phyloP scores from a whole-genome alignment of 371 early-diverging fungal species.

The Mucor mucedo region DNA sequence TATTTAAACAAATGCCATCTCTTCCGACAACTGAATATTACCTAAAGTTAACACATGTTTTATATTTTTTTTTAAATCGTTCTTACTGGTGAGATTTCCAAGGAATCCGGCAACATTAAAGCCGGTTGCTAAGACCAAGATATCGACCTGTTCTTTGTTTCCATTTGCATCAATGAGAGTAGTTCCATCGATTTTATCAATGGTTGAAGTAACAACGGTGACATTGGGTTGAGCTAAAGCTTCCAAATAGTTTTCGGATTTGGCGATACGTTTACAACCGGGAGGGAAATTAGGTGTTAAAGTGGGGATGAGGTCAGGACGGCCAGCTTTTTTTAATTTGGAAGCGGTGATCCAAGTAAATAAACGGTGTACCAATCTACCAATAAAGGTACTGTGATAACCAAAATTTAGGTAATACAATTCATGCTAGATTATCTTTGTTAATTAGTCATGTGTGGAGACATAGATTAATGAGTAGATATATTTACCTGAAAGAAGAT shows the following conservation, averaged over 20 bases:
- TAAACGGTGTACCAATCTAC: conserved; percentile 1
- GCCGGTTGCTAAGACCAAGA: conserved; percentile 67
- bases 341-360: conserved; percentile 5
- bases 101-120: conserved; percentile 53
- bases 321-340: conserved; percentile 5
- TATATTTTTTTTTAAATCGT: not conserved
- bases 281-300: conserved; percentile 53
- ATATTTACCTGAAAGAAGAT: conserved; percentile 14
- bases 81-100: conserved; percentile 26
- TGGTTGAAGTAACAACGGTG: conserved; percentile 47
- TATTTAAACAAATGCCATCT: conserved; percentile 15
- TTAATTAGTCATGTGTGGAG: no score
- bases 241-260: conserved; percentile 55
- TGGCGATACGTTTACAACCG: conserved; percentile 66
- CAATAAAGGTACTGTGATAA: conserved; percentile 1
- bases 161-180: conserved; percentile 49
- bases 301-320: conserved; percentile 22
- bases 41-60: no score
- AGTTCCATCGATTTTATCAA: conserved; percentile 42
- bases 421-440: conserved; percentile 5
- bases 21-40: conserved; percentile 22
- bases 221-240: conserved; percentile 56
- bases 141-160: conserved; percentile 51
- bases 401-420: conserved; percentile 13
- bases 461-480: no score